phyloP scores from a whole-genome alignment of 345 rosid genomes.

The Salix purpurea region DNA sequence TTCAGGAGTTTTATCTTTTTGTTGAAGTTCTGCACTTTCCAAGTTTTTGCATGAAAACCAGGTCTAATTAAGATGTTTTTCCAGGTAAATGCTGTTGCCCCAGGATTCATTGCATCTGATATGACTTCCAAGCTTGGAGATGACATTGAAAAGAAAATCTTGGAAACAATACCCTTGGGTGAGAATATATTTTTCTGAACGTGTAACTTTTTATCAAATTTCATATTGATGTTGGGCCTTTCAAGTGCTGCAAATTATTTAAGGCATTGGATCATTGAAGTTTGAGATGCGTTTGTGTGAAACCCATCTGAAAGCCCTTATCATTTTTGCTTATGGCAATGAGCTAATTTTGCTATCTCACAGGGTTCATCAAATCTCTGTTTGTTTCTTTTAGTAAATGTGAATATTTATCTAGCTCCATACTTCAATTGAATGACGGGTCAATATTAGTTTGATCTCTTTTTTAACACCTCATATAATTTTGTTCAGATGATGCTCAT shows the following conservation, averaged over 20 bases:
- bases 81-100: slow-evolving; percentile 89
- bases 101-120: slow-evolving; percentile 75
- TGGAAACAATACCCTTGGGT: slow-evolving; percentile 87
- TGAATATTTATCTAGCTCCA: background rate
- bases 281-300: background rate
- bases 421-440: background rate
- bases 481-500: background rate
- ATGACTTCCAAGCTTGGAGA: slow-evolving; percentile 84
- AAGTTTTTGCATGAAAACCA: background rate
- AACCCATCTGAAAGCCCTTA: background rate
- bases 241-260: background rate
- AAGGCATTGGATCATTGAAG: background rate
- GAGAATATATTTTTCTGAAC: slow-evolving; percentile 12
- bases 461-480: background rate
- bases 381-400: background rate
- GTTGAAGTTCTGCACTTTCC: background rate
- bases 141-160: slow-evolving; percentile 81
- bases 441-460: background rate
- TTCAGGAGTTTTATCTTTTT: slow-evolving; percentile 6
- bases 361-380: background rate
- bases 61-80: slow-evolving; percentile 12
- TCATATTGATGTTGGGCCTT: background rate
- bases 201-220: background rate
- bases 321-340: background rate
- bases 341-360: background rate